Evolutionary conservation across 2,329 filamentous ascomycete species (phyloP).

Genomic region (Elsinoe necatrix): DNA sequence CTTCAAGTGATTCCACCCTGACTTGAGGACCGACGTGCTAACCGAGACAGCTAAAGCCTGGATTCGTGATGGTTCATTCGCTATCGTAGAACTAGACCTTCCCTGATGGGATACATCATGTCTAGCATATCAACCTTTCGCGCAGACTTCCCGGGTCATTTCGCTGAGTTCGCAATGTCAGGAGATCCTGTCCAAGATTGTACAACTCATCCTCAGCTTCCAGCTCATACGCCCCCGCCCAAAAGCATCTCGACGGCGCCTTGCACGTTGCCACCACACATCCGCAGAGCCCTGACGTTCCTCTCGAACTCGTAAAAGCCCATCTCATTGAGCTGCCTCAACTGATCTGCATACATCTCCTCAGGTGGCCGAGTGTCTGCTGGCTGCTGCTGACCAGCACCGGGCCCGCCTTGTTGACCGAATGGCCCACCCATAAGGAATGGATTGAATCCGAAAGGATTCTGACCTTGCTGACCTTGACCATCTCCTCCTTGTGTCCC

Average conservation of each 20-base stretch:
- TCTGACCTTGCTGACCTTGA: slow-evolving; percentile 27
- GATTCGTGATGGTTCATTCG: not conserved
- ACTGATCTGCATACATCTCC: slow-evolving; percentile 82
- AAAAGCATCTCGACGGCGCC: slow-evolving; percentile 73
- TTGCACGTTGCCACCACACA: slow-evolving; percentile 88
- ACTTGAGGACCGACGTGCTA: not conserved
- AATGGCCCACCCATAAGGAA: slow-evolving; percentile 30
- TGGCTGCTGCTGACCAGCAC: slow-evolving; percentile 32
- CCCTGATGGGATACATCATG: no score
- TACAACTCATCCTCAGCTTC: no score
- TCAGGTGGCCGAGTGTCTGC: slow-evolving; percentile 82
- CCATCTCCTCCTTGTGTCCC: slow-evolving; percentile 24
- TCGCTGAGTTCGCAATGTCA: no score
- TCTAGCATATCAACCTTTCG: no score
- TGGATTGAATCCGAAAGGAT: slow-evolving; percentile 40
- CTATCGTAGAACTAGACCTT: not conserved
- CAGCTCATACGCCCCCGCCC: slow-evolving; percentile 15
- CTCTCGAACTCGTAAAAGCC: slow-evolving; percentile 95
- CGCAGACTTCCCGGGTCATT: no score
- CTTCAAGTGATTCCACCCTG: no score
- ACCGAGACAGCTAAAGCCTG: not conserved
- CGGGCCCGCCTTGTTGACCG: slow-evolving; percentile 27
- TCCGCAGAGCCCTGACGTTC: slow-evolving; percentile 78
- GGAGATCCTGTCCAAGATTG: no score
- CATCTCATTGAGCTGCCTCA: slow-evolving; percentile 95